phyloP scores from a whole-genome alignment of 495 filamentous ascomycete species.

The Penicillium paxilli region DNA sequence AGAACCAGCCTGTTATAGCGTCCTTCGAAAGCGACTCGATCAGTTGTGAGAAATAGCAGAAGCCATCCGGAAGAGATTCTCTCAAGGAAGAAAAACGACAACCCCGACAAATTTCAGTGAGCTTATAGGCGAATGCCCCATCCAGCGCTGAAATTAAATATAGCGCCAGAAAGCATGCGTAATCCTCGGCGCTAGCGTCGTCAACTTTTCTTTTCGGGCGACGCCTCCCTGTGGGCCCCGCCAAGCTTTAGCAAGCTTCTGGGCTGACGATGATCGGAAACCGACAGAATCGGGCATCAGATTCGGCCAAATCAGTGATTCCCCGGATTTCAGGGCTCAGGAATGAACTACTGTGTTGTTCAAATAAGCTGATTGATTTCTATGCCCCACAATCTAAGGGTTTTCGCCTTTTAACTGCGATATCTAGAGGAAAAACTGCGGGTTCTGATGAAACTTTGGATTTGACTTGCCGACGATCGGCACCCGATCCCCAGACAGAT shows the following conservation, averaged over 20 bases:
- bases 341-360: neutral
- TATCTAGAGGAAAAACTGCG: too few relatives aligned
- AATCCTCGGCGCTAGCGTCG: constrained; percentile 30
- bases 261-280: neutral
- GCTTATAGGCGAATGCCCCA: neutral
- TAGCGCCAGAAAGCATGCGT: constrained; percentile 19
- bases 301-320: neutral
- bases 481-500: too few relatives aligned
- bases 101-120: neutral
- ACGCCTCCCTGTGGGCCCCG: constrained; percentile 8
- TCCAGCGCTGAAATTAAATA: constrained; percentile 12
- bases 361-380: neutral
- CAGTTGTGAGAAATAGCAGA: neutral
- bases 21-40: neutral
- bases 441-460: too few relatives aligned
- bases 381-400: neutral
- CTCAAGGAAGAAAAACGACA: neutral
- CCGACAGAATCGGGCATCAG: neutral
- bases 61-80: neutral
- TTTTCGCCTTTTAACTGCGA: neutral
- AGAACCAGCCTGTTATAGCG: neutral
- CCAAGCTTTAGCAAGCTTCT: constrained; percentile 26
- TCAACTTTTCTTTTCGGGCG: constrained; percentile 20
- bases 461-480: neutral
- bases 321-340: neutral